Evolutionary conservation across 306 rosid species (phyloP).

Genomic region (Boehmeria nivea): DNA sequence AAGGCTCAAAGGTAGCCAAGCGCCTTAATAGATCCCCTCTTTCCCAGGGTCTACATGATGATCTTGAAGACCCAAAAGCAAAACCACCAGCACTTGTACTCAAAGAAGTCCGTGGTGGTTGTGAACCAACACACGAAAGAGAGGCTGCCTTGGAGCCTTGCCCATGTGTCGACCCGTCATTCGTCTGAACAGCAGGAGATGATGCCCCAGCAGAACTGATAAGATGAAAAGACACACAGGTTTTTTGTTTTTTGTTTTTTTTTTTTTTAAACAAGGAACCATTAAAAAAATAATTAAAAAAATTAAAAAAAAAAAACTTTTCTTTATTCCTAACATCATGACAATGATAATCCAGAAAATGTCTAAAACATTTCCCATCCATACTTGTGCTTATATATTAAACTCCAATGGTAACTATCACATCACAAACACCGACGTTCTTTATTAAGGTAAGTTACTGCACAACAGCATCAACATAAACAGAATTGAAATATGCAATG

Average conservation of each 20-base stretch:
- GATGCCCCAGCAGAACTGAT: conserved; percentile 98
- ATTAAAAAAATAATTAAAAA: background rate
- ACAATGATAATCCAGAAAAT: background rate
- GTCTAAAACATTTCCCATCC: too few relatives aligned
- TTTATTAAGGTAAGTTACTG: too few relatives aligned
- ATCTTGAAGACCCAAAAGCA: conserved; percentile 68
- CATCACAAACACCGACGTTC: too few relatives aligned
- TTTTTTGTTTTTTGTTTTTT: too few relatives aligned
- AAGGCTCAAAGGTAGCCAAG: conserved; percentile 80
- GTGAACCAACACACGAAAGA: conserved; percentile 90
- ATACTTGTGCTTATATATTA: too few relatives aligned
- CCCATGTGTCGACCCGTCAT: conserved; percentile 84
- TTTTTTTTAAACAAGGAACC: conserved; percentile 11
- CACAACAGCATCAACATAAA: too few relatives aligned
- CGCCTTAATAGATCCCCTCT: conserved; percentile 96
- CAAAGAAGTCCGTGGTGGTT: conserved; percentile 74
- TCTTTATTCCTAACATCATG: conserved; percentile 1
- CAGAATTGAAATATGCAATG: too few relatives aligned
- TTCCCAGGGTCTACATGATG: conserved; percentile 96
- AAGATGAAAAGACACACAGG: conserved; percentile 17
- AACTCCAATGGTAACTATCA: too few relatives aligned
- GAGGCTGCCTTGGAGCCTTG: conserved; percentile 93
- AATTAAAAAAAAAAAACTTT: background rate
- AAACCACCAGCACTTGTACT: conserved; percentile 88
- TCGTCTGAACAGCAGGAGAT: conserved; percentile 75